phyloP scores from a whole-genome alignment of 2,329 filamentous ascomycete species.

The Botrytis hyacinthi region DNA sequence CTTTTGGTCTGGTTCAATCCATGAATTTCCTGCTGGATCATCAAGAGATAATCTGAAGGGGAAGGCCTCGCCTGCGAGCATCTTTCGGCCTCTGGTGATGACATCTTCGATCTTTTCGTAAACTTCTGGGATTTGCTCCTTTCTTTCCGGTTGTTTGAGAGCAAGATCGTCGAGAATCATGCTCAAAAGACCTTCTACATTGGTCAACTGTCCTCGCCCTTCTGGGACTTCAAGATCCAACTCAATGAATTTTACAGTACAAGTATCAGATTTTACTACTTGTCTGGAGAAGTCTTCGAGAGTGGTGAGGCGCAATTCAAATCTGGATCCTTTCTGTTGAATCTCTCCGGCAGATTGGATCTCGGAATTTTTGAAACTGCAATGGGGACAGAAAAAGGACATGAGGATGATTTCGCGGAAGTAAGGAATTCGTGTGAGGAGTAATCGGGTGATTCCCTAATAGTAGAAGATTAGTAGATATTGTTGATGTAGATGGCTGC shows the following conservation, averaged over 20 bases:
- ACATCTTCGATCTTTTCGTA: slow-evolving; percentile 75
- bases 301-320: slow-evolving; percentile 74
- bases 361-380: slow-evolving; percentile 86
- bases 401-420: slow-evolving; percentile 98
- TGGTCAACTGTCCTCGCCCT: slow-evolving; percentile 87
- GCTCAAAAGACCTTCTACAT: slow-evolving; percentile 82
- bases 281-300: slow-evolving; percentile 77
- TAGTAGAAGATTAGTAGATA: background rate
- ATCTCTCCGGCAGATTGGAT: slow-evolving; percentile 91
- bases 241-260: slow-evolving; percentile 82
- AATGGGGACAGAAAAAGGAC: slow-evolving; percentile 92
- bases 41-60: slow-evolving; percentile 88
- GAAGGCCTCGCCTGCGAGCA: slow-evolving; percentile 74
- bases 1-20: slow-evolving; percentile 83
- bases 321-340: slow-evolving; percentile 82
- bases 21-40: slow-evolving; percentile 93
- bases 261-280: slow-evolving; percentile 88
- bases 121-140: slow-evolving; percentile 73
- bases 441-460: slow-evolving; percentile 78
- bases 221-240: slow-evolving; percentile 90
- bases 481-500: background rate
- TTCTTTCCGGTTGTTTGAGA: slow-evolving; percentile 77
- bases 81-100: slow-evolving; percentile 69
- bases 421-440: slow-evolving; percentile 91
- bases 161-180: slow-evolving; percentile 79